Evolutionary conservation across 1,284 basidiomycete species (phyloP).

Genomic region (Coniferiporia sulphurascens): DNA sequence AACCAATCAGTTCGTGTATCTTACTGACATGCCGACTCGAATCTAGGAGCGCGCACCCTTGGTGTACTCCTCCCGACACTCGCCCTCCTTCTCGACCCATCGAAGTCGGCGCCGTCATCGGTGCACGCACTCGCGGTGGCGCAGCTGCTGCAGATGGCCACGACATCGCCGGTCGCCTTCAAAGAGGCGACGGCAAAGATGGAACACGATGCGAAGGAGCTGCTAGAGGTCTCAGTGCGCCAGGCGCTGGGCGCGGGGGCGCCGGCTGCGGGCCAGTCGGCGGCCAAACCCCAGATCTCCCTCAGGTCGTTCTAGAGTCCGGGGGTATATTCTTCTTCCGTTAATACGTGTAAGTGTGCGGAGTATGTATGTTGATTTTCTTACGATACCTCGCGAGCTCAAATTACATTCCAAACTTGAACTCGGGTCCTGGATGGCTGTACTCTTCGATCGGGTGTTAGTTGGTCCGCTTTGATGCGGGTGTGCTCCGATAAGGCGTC

Average conservation of each 20-base stretch:
- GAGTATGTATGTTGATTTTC: too few species aligned
- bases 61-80: constrained; percentile 79
- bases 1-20: not conserved
- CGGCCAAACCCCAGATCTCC: constrained; percentile 73
- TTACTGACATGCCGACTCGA: constrained; percentile 1
- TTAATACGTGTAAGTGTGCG: too few species aligned
- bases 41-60: constrained; percentile 61
- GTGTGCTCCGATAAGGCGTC: too few species aligned
- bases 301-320: constrained; percentile 58
- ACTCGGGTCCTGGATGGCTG: too few species aligned
- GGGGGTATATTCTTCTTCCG: too few species aligned
- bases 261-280: constrained; percentile 29
- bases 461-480: too few species aligned
- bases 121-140: constrained; percentile 63
- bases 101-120: constrained; percentile 38
- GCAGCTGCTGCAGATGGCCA: constrained; percentile 76
- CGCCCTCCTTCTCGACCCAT: constrained; percentile 65
- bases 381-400: too few species aligned
- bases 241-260: constrained; percentile 57
- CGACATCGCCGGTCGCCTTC: constrained; percentile 72
- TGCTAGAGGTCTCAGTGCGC: constrained; percentile 77
- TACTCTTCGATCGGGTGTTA: too few species aligned
- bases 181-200: constrained; percentile 80
- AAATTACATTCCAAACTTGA: too few species aligned
- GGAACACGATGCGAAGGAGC: constrained; percentile 51